Evolutionary conservation across 2,329 filamentous ascomycete species (phyloP).

Genomic region (Cercospora beticola): DNA sequence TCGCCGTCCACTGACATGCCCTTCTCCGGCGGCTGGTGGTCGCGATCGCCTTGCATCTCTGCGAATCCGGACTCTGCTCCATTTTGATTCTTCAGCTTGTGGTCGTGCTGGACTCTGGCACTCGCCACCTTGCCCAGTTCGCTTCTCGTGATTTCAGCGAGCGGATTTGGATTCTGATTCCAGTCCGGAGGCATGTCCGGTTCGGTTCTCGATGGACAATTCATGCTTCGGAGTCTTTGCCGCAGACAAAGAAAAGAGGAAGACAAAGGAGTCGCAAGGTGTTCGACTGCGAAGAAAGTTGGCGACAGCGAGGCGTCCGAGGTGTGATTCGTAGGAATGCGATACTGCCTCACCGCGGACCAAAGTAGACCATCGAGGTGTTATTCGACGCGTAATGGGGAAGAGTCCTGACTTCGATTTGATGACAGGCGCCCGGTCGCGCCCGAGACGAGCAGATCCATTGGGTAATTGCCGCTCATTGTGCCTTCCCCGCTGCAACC

Average conservation of each 20-base stretch:
- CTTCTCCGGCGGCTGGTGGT: slow-evolving; percentile 15
- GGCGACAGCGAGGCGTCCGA: not conserved
- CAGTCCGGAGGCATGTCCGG: slow-evolving; percentile 53
- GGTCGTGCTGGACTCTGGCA: slow-evolving; percentile 52
- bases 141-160: slow-evolving; percentile 60
- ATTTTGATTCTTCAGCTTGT: slow-evolving; percentile 39
- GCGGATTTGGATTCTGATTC: slow-evolving; percentile 61
- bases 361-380: slow-evolving; percentile 11
- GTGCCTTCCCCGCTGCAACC: slow-evolving; percentile 5
- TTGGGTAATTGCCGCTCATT: slow-evolving; percentile 5
- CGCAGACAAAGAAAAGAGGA: not conserved
- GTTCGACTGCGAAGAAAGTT: not conserved
- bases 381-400: not conserved
- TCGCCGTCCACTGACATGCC: slow-evolving; percentile 21
- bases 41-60: slow-evolving; percentile 19
- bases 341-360: not conserved
- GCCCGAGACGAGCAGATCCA: slow-evolving; percentile 4
- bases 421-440: slow-evolving; percentile 11
- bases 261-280: not conserved
- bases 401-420: slow-evolving; percentile 3
- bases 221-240: slow-evolving; percentile 50
- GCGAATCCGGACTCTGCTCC: slow-evolving; percentile 27
- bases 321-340: not conserved
- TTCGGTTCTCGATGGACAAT: slow-evolving; percentile 64
- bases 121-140: slow-evolving; percentile 64